These are phyloP conservation scores for Hymenoscyphus albidus DNA, from an alignment of 2,329 filamentous ascomycete genomes.

Conservation along the genomic window DNA sequence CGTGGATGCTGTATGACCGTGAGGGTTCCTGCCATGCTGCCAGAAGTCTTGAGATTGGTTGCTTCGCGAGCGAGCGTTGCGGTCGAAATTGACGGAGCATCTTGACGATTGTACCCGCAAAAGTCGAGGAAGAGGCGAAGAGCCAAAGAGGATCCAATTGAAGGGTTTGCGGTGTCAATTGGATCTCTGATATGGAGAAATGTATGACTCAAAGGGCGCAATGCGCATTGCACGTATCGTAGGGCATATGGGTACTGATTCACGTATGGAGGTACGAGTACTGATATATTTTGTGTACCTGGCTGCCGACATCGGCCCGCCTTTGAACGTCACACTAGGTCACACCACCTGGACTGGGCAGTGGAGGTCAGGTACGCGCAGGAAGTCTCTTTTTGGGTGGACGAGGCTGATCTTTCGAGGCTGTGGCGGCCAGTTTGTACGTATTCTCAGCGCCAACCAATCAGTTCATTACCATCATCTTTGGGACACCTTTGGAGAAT, in stretches of 20 bases:
- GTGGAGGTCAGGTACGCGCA: no score
- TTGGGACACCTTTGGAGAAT: neutral
- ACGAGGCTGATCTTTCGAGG: neutral
- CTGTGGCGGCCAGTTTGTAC: neutral
- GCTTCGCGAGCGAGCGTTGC: constrained; percentile 39
- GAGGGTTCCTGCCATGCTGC: constrained; percentile 36
- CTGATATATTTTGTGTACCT: neutral
- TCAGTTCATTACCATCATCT: constrained; percentile 3
- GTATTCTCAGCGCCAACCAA: neutral
- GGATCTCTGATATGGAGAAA: neutral
- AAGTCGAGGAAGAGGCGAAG: neutral
- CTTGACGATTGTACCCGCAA: constrained; percentile 15
- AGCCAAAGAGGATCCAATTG: neutral
- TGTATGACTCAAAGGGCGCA: neutral
- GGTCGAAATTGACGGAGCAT: constrained; percentile 48
- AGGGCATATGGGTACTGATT: no score
- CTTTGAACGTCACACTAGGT: neutral
- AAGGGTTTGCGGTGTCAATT: neutral
- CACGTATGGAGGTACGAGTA: neutral
- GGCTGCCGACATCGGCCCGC: neutral
- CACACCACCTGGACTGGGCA: no score
- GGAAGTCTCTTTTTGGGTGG: neutral
- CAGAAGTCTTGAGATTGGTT: constrained; percentile 34
- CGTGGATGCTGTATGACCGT: constrained; percentile 49
- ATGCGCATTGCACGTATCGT: neutral